These are phyloP conservation scores for Zygosaccharomyces siamensis DNA, from an alignment of 805 yeast genomes.

Conservation along the genomic window DNA sequence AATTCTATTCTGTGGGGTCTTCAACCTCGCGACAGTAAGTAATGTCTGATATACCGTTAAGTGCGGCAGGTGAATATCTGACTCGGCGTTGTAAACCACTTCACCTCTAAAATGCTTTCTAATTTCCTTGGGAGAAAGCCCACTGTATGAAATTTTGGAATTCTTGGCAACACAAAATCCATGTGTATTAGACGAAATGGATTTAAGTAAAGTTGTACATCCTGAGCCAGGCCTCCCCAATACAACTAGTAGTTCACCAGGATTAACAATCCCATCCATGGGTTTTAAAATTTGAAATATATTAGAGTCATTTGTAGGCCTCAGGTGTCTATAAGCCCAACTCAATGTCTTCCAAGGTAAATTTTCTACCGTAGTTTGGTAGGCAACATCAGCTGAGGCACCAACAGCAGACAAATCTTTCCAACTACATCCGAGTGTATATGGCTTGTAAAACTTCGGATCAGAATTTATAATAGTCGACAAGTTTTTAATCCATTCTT, in stretches of 20 bases:
- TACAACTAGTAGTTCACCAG: constrained; percentile 66
- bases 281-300: constrained; percentile 53
- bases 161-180: constrained; percentile 50
- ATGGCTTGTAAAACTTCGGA: constrained; percentile 59
- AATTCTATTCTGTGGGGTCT: constrained; percentile 59
- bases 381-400: constrained; percentile 62
- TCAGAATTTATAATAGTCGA: constrained; percentile 49
- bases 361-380: constrained; percentile 55
- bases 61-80: constrained; percentile 64
- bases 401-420: constrained; percentile 57
- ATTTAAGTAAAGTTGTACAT: constrained; percentile 61
- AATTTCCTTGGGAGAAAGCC: constrained; percentile 48
- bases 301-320: constrained; percentile 24
- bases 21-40: constrained; percentile 54
- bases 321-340: constrained; percentile 21
- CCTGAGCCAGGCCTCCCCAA: constrained; percentile 79
- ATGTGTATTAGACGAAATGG: constrained; percentile 55
- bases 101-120: constrained; percentile 57
- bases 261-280: constrained; percentile 59
- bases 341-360: constrained; percentile 32
- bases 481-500: constrained; percentile 64
- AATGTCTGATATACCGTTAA: constrained; percentile 63
- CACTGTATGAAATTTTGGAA: constrained; percentile 49
- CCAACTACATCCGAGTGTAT: constrained; percentile 56
- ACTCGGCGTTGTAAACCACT: constrained; percentile 64